Percentiles rank a stretch among this genome's conserved stretches.
Conservation (phyloP, 78 protist species). For the Blattamonas nauphoetae region DNA sequence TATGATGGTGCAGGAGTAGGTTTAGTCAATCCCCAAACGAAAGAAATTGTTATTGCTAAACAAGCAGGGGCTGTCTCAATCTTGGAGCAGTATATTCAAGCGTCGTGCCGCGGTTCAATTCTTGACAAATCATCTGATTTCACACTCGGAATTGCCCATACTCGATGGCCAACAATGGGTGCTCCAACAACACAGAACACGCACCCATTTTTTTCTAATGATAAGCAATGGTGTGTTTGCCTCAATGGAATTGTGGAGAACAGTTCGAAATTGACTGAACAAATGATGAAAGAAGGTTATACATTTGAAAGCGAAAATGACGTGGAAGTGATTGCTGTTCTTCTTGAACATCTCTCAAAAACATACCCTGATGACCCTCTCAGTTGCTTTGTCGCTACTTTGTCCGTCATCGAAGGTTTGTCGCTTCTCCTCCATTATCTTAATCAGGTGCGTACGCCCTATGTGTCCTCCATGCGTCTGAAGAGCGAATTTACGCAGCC, state of each 20-base stretch:
- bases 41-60: not conserved
- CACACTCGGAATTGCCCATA: not conserved
- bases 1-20: not conserved
- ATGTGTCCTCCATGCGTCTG: not conserved
- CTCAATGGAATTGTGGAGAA: conserved; percentile 4
- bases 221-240: not conserved
- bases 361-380: not conserved
- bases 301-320: not conserved
- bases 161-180: not conserved
- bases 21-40: not conserved
- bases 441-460: conserved; percentile 6
- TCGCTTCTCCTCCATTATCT: not conserved
- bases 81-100: not conserved
- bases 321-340: not conserved
- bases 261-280: not conserved
- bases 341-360: not conserved
- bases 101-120: not conserved
- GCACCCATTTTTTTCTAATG: not conserved
- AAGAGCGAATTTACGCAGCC: not conserved
- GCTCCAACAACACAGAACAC: not conserved
- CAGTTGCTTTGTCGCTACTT: not conserved
- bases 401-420: not conserved
- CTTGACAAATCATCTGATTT: not conserved
- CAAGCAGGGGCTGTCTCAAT: not conserved
- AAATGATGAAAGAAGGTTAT: not conserved